phyloP scores from a whole-genome alignment of 106 monocot genomes.

The Allium sativum region DNA sequence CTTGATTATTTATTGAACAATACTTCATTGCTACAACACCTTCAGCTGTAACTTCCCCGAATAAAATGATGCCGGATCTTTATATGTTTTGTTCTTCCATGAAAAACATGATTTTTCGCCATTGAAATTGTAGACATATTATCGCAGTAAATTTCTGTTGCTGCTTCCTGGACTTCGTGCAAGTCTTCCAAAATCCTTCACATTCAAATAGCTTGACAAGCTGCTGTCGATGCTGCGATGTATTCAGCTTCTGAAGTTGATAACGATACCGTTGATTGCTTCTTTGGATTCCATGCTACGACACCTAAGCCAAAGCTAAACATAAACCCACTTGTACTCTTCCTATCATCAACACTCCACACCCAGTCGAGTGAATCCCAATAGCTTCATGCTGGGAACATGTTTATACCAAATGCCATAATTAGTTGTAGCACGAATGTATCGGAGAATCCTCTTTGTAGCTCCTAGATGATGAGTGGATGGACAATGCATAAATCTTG shows the following conservation, averaged over 20 bases:
- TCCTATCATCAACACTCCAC: neutral
- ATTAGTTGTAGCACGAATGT: neutral
- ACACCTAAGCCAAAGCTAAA: constrained; percentile 3
- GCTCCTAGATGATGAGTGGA: neutral
- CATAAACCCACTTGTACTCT: neutral
- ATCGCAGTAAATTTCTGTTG: too few species aligned
- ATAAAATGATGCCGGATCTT: too few species aligned
- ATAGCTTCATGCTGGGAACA: neutral
- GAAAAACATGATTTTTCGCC: too few species aligned
- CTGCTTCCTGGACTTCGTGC: too few species aligned
- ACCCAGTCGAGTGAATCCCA: constrained; percentile 7
- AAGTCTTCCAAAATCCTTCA: too few species aligned
- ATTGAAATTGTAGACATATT: too few species aligned
- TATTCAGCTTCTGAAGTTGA: constrained; percentile 18
- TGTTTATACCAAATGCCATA: constrained; percentile 10
- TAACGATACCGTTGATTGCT: constrained; percentile 3
- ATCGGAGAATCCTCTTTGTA: constrained; percentile 7
- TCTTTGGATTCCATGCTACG: constrained; percentile 15
- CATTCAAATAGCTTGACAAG: neutral
- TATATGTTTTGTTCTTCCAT: too few species aligned
- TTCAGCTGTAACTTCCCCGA: too few species aligned
- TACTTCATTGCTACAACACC: too few species aligned
- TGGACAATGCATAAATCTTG: constrained; percentile 16
- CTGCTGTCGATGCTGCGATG: neutral
- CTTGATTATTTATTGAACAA: too few species aligned